Conservation (phyloP, 345 rosid genomes). For the Streptanthus diversifolius region DNA sequence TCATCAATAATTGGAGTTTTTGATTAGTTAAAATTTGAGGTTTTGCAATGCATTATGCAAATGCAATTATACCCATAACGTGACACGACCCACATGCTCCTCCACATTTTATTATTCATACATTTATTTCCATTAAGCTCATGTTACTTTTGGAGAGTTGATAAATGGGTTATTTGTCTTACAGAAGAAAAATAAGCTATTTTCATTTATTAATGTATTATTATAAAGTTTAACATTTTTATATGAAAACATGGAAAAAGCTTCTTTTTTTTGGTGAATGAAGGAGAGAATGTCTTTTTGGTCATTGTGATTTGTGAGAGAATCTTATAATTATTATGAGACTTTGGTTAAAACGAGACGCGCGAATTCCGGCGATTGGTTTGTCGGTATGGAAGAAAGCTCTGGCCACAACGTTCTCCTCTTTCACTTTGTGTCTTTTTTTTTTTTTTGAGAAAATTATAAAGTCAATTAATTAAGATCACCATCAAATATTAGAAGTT, state of each 20-base stretch:
- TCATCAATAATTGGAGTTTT: neutral
- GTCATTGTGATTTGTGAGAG: too few species aligned
- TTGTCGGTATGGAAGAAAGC: neutral
- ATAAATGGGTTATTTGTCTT: neutral
- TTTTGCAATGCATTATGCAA: constrained; percentile 4
- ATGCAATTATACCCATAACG: constrained; percentile 21
- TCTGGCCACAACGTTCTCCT: constrained; percentile 22
- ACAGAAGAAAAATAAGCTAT: neutral
- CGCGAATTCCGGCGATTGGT: constrained; percentile 24
- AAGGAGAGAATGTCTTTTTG: constrained; percentile 18
- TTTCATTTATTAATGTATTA: neutral
- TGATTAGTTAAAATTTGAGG: neutral
- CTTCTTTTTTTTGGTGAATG: neutral
- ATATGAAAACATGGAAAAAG: neutral
- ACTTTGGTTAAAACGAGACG: constrained; percentile 18
- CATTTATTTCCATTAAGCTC: neutral
- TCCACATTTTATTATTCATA: constrained; percentile 9
- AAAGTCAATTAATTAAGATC: constrained; percentile 9
- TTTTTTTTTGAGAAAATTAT: neutral
- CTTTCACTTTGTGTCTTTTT: neutral
- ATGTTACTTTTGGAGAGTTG: constrained; percentile 14
- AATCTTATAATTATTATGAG: constrained; percentile 3
- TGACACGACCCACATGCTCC: constrained; percentile 35
- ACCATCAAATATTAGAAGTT: neutral
- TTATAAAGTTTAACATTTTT: neutral